These are phyloP conservation scores for Scutellaria baicalensis DNA, from an alignment of 257 asterid species.

Conservation along the genomic window DNA sequence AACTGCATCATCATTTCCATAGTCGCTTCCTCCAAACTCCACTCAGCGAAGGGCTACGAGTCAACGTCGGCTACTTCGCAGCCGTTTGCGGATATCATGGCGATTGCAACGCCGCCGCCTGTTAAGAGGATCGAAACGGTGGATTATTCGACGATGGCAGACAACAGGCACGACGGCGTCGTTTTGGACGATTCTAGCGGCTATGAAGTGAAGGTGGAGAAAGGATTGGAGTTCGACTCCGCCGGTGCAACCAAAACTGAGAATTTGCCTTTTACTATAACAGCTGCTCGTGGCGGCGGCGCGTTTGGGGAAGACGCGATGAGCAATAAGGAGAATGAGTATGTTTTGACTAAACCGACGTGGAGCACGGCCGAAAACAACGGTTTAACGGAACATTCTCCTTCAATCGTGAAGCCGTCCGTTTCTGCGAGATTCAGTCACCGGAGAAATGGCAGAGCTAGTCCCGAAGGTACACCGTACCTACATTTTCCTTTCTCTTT, in stretches of 20 bases:
- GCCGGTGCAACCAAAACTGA: neutral
- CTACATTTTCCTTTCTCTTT: neutral
- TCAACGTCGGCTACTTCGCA: neutral
- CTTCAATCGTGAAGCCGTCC: constrained; percentile 46
- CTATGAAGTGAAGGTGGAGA: constrained; percentile 15
- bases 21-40: constrained; percentile 69
- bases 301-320: constrained; percentile 18
- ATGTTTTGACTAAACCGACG: constrained; percentile 18
- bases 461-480: constrained; percentile 80
- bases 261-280: constrained; percentile 1
- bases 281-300: neutral
- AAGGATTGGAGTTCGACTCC: neutral
- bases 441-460: constrained; percentile 53
- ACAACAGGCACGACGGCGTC: constrained; percentile 20
- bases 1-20: constrained; percentile 78
- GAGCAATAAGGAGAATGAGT: constrained; percentile 37
- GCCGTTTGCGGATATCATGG: neutral
- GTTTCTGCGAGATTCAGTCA: constrained; percentile 59
- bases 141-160: constrained; percentile 3
- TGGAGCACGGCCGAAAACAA: constrained; percentile 13
- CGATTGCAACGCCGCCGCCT: neutral
- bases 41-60: constrained; percentile 28
- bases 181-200: constrained; percentile 13
- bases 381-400: neutral
- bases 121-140: neutral